A percentile compares a stretch with the other conserved stretches of the same genome.
Conservation (phyloP, 345 rosid species). For the Corymbia maculata region DNA sequence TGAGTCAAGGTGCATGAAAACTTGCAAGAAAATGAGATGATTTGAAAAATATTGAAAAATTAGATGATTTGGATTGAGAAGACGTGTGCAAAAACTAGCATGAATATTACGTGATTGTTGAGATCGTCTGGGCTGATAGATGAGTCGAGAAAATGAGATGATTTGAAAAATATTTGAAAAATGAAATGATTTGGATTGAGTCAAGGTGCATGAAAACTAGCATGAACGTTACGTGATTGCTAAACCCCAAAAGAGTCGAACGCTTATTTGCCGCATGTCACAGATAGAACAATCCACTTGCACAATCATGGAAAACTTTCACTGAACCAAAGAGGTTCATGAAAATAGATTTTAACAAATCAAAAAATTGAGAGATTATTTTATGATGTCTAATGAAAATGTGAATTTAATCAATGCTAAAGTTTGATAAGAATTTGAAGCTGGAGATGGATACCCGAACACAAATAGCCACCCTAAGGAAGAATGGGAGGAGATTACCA, state of each 20-base stretch:
- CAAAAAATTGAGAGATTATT: neutral
- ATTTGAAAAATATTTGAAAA: too few species aligned
- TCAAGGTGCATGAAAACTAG: too few species aligned
- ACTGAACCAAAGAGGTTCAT: neutral
- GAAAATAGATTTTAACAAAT: neutral
- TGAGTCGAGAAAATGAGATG: too few species aligned
- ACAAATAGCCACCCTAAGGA: neutral
- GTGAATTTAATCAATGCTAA: neutral
- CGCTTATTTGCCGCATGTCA: accelerated
- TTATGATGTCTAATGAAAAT: neutral
- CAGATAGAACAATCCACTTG: neutral
- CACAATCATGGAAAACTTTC: neutral
- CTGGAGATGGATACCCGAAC: neutral
- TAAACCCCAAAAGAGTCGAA: neutral
- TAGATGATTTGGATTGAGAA: too few species aligned
- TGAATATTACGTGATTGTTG: too few species aligned
- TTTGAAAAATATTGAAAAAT: too few species aligned
- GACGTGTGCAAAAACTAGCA: too few species aligned
- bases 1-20: too few species aligned
- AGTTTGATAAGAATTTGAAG: neutral
- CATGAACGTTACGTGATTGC: neutral
- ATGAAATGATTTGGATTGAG: too few species aligned
- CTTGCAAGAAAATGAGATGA: too few species aligned
- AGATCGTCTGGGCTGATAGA: too few species aligned
- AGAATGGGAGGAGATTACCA: neutral